Base-by-base conservation (phyloP, 768 basidiomycete species). In the Plicaturopsis crispa region DNA sequence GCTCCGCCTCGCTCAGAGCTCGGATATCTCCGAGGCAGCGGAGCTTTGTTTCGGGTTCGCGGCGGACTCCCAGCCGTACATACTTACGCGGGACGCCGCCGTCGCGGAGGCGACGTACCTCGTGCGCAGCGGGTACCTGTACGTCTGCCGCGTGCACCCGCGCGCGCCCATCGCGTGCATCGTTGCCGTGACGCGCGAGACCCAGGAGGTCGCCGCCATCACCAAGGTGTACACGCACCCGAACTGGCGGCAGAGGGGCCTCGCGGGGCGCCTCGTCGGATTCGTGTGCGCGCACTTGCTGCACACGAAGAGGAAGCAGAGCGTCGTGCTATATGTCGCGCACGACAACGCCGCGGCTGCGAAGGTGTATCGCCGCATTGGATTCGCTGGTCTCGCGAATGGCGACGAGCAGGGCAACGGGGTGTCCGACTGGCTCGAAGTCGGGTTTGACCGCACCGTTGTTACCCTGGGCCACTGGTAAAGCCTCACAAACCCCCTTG, bases 211-310 rank as follows among this genome's bases (percentile, higher is more conserved):
- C 18, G 73, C 76, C 2, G 72, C 79, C 0, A 75, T 88, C 32
- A 80, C 80, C 26, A 87, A 88, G 53, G 84, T 87, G 1, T 80
- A 64, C 50, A 87, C 85, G 1, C 60, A 67, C 33, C 62, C 72
- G 0, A 24, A 47, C 2, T 80, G 72, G 67, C 64, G 79, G 31
- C 53, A 68, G 0, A 59, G 52, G 1, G 72, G 78, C 4, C 80
- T 70, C 46, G 85, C 85, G 0, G 74, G 73, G 49, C 65, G 71
- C 6, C 70, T 88, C 13, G 20, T 20, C 17, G 17, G 11, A 11
- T 21, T 34, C 47, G n/a, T 11, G 18, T 5, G n/a, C 6, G 30
- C 3, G 3, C 23, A 13, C 33, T 20, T 24, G 42, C 34, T 49
- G 13, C 48, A 33, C 21, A 45, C 74, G 13, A 39, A 52, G 35